phyloP scores from a whole-genome alignment of 257 asterid genomes.

The Euphrasia confusa region DNA sequence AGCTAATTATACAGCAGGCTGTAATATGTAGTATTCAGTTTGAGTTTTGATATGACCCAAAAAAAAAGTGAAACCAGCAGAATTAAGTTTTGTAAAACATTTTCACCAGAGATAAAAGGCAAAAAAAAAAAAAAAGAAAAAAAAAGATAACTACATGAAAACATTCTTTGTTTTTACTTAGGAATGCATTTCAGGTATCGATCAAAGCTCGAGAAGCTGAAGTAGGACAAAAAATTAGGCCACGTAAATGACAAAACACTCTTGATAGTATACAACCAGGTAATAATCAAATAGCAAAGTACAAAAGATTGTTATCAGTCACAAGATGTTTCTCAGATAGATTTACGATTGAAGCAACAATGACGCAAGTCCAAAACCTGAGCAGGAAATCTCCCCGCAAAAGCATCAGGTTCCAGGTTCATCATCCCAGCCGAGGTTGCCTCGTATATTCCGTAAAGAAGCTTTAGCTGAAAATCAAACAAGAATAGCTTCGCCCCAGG shows the following conservation, averaged over 20 bases:
- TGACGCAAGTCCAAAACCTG: constrained; percentile 45
- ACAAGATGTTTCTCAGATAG: not conserved
- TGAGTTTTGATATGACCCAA: not conserved
- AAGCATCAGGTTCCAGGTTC: constrained; percentile 73
- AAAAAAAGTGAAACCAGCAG: not conserved
- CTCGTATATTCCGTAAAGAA: constrained; percentile 68
- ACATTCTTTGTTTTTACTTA: constrained; percentile 2
- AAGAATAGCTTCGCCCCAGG: constrained; percentile 67
- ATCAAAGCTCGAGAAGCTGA: not conserved
- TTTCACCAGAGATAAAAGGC: constrained; percentile 15
- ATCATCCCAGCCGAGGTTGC: constrained; percentile 57
- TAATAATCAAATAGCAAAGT: constrained; percentile 6
- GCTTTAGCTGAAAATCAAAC: constrained; percentile 58
- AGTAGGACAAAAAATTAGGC: not conserved
- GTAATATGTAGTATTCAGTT: not conserved
- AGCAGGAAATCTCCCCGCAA: constrained; percentile 69
- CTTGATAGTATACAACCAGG: not conserved
- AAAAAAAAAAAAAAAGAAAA: too few relatives aligned
- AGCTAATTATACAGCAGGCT: not conserved
- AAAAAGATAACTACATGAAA: not conserved
- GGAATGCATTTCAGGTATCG: not conserved
- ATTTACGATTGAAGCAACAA: not conserved
- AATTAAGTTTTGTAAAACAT: not conserved
- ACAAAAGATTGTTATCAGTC: constrained; percentile 16
- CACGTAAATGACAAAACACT: constrained; percentile 6